Base-by-base conservation (phyloP, 1,284 basidiomycete species). In the Chondrostereum purpureum region DNA sequence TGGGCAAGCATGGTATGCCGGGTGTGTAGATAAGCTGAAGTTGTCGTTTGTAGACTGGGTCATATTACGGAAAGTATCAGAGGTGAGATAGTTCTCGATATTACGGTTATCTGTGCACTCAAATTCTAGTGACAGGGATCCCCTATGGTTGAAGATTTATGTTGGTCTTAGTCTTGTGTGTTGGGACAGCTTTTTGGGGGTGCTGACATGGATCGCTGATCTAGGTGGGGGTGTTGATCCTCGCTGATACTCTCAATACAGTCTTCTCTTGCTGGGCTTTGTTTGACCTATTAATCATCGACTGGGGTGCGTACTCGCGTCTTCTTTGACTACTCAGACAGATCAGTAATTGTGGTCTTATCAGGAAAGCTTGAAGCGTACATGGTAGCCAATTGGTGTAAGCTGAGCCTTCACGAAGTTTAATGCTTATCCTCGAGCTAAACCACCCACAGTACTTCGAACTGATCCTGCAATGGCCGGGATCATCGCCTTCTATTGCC, bases 271-370 rank as follows among this genome's bases (percentile, higher is more conserved):
- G 61, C 24, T 49, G 56, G 2, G 69, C 65, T 44, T 54, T 68
- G 16, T 72, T 69, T 45, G 46, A 58, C 5, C 53, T 56, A 5
- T 57, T 70, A 3, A 61, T 70, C 35, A 50, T 51, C 13, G 57
- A 66, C 51, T 70, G 65, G 38, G 62, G 68, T 69, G 8, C n/a
- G n/a, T n/a, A n/a, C n/a, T n/a, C n/a, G n/a, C n/a, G 27, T 31
- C 18, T n/a, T n/a, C n/a, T n/a, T n/a, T n/a, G n/a, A n/a, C n/a
- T n/a, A n/a, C n/a, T n/a, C n/a, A n/a, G n/a, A n/a, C n/a, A n/a
- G n/a, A n/a, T n/a, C n/a, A n/a, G n/a, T n/a, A n/a, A n/a, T n/a
- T n/a, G n/a, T n/a, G n/a, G n/a, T n/a, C 8, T n/a, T 31, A 31
- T 31, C 27, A 31, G 27, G 8, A 8, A 31, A 31, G 8, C 27